phyloP scores from a whole-genome alignment of 208 protist genomes.

The Angomonas ambiguus region DNA sequence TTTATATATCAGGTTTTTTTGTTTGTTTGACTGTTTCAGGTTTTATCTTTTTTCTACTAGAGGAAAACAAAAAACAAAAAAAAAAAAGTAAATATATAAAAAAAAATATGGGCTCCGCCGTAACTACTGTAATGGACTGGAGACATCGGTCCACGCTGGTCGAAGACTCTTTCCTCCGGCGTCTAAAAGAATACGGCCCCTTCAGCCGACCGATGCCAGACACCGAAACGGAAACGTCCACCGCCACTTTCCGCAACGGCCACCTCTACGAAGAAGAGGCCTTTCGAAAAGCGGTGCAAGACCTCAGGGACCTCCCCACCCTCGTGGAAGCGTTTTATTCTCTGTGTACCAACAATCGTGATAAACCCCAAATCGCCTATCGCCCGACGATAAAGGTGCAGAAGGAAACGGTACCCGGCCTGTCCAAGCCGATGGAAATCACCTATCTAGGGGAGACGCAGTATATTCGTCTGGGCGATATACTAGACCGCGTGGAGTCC shows the following conservation, averaged over 20 bases:
- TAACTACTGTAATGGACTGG: constrained; percentile 17
- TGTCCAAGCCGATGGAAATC: constrained; percentile 24
- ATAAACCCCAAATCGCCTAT: constrained; percentile 30
- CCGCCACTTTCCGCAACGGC: constrained; percentile 43
- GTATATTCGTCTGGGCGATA: constrained; percentile 27
- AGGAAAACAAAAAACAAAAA: background rate
- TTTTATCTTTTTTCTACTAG: background rate
- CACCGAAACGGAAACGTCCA: constrained; percentile 41
- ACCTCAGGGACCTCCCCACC: constrained; percentile 21
- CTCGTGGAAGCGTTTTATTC: constrained; percentile 24
- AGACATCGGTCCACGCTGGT: constrained; percentile 12
- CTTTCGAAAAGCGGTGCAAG: constrained; percentile 17
- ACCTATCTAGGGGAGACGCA: constrained; percentile 36
- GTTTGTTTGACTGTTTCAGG: background rate
- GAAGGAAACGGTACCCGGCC: constrained; percentile 19
- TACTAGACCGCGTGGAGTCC: constrained; percentile 32
- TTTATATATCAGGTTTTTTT: background rate
- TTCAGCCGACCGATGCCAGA: constrained; percentile 25
- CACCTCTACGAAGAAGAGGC: constrained; percentile 19
- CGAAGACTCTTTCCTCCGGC: constrained; percentile 5
- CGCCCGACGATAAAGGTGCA: constrained; percentile 23
- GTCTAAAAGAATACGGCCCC: constrained; percentile 23
- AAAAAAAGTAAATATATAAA: constrained; percentile 6
- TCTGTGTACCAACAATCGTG: constrained; percentile 18
- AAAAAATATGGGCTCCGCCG: constrained; percentile 5